Conservation (phyloP, 192 early-diverging fungal species). For the Backusella psychrophila region DNA sequence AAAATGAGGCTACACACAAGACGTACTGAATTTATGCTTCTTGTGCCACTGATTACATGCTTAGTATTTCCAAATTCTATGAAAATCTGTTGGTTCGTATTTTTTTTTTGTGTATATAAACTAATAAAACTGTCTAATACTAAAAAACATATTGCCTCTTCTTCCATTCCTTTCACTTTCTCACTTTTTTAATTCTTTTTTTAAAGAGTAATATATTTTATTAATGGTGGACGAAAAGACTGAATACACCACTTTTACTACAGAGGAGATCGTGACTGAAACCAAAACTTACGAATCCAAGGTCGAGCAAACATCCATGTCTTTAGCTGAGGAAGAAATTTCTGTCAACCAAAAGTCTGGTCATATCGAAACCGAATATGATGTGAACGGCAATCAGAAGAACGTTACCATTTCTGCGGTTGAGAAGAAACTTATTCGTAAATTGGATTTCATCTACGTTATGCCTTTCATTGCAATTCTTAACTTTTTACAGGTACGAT, state of each 20-base stretch:
- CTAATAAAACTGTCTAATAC: background rate
- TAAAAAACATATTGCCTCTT: background rate
- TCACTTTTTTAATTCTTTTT: background rate
- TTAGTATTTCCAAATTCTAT: background rate
- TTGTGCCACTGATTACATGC: constrained; percentile 2
- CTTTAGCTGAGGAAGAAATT: background rate
- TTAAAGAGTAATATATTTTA: background rate
- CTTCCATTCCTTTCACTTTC: background rate
- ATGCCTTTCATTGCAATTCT: constrained; percentile 25
- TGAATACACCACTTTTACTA: constrained; percentile 1
- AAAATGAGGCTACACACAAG: background rate
- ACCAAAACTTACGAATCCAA: background rate
- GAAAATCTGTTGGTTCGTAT: background rate
- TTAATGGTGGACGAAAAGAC: constrained; percentile 8
- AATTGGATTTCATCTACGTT: constrained; percentile 22
- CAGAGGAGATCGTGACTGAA: constrained; percentile 8
- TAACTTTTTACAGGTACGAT: constrained; percentile 28
- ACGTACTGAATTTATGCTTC: background rate
- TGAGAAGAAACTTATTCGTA: constrained; percentile 8
- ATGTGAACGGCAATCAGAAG: background rate
- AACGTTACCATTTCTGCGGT: background rate
- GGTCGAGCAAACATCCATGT: constrained; percentile 5
- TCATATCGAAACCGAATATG: background rate
- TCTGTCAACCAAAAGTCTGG: background rate
- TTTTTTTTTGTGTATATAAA: background rate